These are phyloP conservation scores for Leishmania guyanensis DNA, from an alignment of 208 protist species.

Conservation along the genomic window DNA sequence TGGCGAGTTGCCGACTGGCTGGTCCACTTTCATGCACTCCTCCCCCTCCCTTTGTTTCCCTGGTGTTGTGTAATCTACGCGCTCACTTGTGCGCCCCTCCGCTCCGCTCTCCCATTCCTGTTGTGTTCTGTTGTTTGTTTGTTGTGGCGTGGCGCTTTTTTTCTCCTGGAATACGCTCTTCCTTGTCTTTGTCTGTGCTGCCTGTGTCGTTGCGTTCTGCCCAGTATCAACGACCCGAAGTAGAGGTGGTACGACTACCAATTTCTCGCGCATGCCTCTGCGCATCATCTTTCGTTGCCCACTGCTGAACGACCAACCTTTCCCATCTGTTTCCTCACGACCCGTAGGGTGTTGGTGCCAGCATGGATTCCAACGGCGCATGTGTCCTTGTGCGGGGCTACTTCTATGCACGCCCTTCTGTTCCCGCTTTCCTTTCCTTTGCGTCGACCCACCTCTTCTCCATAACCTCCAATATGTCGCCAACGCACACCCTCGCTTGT, in stretches of 20 bases:
- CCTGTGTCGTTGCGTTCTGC: neutral
- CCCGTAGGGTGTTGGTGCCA: neutral
- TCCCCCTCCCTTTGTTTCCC: neutral
- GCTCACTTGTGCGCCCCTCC: neutral
- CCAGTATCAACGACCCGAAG: neutral
- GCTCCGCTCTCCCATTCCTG: neutral
- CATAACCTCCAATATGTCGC: neutral
- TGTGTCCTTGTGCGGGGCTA: neutral
- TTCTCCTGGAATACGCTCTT: neutral
- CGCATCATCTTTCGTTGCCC: neutral
- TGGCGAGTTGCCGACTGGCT: neutral
- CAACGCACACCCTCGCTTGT: neutral
- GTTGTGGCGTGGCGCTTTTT: neutral
- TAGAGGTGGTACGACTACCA: neutral
- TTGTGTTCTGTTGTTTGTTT: neutral
- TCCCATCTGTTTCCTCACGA: neutral
- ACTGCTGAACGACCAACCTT: neutral
- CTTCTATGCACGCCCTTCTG: neutral
- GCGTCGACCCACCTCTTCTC: neutral
- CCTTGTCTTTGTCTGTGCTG: neutral
- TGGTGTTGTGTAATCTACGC: no score
- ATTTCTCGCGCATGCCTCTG: neutral
- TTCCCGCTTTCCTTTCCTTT: neutral
- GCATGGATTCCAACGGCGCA: neutral
- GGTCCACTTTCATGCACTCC: neutral